These are phyloP conservation scores for Debaryomycetaceae sp. DNA, from an alignment of 1,139 yeast species.

Conservation along the genomic window DNA sequence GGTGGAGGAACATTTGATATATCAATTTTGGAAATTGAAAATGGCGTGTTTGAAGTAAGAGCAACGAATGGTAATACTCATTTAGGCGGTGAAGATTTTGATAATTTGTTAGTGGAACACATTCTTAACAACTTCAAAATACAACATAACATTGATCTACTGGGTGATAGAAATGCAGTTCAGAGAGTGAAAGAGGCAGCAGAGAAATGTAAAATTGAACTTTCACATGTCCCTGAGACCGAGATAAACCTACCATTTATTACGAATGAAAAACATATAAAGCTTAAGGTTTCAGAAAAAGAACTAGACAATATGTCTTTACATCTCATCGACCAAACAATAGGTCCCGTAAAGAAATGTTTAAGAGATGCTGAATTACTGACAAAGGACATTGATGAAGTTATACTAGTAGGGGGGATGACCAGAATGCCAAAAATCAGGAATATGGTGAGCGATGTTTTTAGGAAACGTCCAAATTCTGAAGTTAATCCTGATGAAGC, in stretches of 20 bases:
- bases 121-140: conserved; percentile 48
- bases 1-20: conserved; percentile 88
- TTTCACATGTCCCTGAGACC: conserved; percentile 58
- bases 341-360: conserved; percentile 65
- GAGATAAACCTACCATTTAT: conserved; percentile 65
- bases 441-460: conserved; percentile 52
- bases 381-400: conserved; percentile 62
- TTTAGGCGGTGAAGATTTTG: conserved; percentile 82
- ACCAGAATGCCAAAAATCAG: conserved; percentile 79
- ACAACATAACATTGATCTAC: conserved; percentile 44
- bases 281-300: conserved; percentile 53
- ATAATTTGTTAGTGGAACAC: conserved; percentile 54
- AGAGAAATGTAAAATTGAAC: conserved; percentile 66
- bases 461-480: conserved; percentile 57
- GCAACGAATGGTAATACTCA: conserved; percentile 86
- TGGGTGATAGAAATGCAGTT: conserved; percentile 45
- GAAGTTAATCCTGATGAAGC: conserved; percentile 82
- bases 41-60: conserved; percentile 77
- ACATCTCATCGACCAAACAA: conserved; percentile 57
- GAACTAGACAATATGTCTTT: conserved; percentile 63
- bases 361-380: conserved; percentile 67
- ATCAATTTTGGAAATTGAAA: conserved; percentile 73
- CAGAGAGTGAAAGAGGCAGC: conserved; percentile 74
- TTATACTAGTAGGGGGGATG: conserved; percentile 80
- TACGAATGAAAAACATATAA: conserved; percentile 47